A percentile compares a stretch with the other conserved stretches of the same genome.
These are phyloP conservation scores for Suillus clintonianus DNA, from an alignment of 768 basidiomycete genomes.

Conservation along the genomic window DNA sequence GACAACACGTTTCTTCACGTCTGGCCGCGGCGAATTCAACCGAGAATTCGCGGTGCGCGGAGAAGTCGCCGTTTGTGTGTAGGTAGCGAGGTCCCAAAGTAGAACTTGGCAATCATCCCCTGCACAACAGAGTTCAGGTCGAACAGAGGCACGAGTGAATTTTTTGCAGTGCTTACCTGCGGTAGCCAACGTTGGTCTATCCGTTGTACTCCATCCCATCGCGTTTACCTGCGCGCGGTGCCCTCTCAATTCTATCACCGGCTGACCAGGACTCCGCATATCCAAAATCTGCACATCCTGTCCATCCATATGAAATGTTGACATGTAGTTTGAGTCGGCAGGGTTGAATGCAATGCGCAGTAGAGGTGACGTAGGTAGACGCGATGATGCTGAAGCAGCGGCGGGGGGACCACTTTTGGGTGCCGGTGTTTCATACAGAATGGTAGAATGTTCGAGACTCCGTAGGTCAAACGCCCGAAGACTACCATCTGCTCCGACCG, in stretches of 20 bases:
- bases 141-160: neutral
- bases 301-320: slow-evolving; percentile 95
- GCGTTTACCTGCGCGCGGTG: slow-evolving; percentile 85
- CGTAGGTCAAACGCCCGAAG: slow-evolving; percentile 96
- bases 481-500: slow-evolving; percentile 96
- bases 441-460: slow-evolving; percentile 96
- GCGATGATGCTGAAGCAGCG: slow-evolving; percentile 56
- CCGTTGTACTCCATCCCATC: slow-evolving; percentile 86
- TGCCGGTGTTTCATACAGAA: slow-evolving; percentile 90
- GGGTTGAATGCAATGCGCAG: slow-evolving; percentile 92
- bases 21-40: slow-evolving; percentile 78
- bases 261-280: slow-evolving; percentile 94
- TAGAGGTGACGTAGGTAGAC: slow-evolving; percentile 78
- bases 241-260: slow-evolving; percentile 87
- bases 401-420: slow-evolving; percentile 70
- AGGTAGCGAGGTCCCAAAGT: slow-evolving; percentile 82
- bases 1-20: slow-evolving; percentile 72
- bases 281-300: slow-evolving; percentile 90
- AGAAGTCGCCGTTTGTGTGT: slow-evolving; percentile 63
- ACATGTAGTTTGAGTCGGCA: slow-evolving; percentile 91
- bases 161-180: slow-evolving; percentile 57
- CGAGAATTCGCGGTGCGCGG: slow-evolving; percentile 71
- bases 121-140: slow-evolving; percentile 33
- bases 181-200: slow-evolving; percentile 82
- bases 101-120: slow-evolving; percentile 95